These are phyloP conservation scores for Cryptomeria japonica DNA, from an alignment of 75 land plant genomes.

Conservation along the genomic window DNA sequence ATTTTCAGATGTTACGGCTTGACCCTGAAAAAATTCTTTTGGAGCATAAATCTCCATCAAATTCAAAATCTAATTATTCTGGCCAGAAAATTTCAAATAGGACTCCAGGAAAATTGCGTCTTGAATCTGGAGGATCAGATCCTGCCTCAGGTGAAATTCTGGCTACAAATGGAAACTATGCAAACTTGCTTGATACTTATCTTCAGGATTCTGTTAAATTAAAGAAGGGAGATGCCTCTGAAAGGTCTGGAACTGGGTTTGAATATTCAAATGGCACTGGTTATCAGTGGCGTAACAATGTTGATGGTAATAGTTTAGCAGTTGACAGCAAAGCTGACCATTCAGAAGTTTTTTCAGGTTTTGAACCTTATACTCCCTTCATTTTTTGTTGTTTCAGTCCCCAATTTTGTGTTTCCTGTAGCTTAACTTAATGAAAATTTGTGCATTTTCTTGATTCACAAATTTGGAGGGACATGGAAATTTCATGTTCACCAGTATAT, in stretches of 20 bases:
- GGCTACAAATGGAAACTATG: not conserved
- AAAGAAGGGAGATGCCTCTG: constrained; percentile 5
- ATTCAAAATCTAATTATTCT: constrained; percentile 16
- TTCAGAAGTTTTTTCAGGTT: not conserved
- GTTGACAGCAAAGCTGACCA: constrained; percentile 2
- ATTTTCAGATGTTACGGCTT: constrained; percentile 28
- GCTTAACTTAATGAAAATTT: not conserved
- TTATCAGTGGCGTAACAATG: not conserved
- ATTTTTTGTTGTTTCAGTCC: not conserved
- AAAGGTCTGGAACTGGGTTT: not conserved
- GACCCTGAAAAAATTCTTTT: constrained; percentile 29
- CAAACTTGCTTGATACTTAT: not conserved
- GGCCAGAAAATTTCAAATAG: not conserved
- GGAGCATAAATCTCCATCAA: constrained; percentile 15
- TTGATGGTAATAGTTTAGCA: not conserved
- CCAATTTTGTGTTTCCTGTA: not conserved
- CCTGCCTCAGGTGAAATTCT: not conserved
- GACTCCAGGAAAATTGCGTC: not conserved
- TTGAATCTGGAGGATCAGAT: constrained; percentile 2
- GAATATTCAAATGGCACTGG: constrained; percentile 6
- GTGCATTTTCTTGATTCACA: not conserved
- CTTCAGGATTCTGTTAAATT: not conserved
- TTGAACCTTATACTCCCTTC: not conserved
- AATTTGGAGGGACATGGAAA: not conserved
- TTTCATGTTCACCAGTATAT: not conserved